These are phyloP conservation scores for Capronia americana DNA, from an alignment of 2,329 filamentous ascomycete species.

Conservation along the genomic window DNA sequence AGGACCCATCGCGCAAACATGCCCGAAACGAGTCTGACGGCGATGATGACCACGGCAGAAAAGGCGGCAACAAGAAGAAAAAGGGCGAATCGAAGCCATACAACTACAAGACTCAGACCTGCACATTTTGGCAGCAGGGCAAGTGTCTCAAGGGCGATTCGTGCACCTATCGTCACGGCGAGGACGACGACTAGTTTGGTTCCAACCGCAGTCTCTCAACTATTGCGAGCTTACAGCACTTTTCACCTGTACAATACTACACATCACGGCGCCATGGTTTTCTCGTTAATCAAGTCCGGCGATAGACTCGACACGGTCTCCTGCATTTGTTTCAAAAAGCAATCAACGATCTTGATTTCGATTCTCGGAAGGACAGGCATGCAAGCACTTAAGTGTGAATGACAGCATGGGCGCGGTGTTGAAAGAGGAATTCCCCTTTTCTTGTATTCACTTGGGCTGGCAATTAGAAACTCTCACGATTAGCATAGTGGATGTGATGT, in stretches of 20 bases:
- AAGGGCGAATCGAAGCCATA: conserved; percentile 42
- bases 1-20: conserved; percentile 34
- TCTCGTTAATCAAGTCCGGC: neutral
- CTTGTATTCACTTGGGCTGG: neutral
- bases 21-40: conserved; percentile 33
- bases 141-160: conserved; percentile 60
- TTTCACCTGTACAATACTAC: conserved; percentile 3
- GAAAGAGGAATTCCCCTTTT: neutral
- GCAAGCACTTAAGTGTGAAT: neutral
- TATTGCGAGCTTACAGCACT: neutral
- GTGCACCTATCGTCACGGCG: conserved; percentile 59
- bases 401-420: neutral
- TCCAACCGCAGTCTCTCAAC: neutral
- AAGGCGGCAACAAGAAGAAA: conserved; percentile 37
- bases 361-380: neutral
- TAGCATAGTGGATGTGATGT: neutral
- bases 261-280: neutral
- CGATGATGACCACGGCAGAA: conserved; percentile 33
- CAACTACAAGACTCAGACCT: conserved; percentile 54
- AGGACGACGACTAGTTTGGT: conserved; percentile 18
- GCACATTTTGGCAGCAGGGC: conserved; percentile 61
- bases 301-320: neutral
- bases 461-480: neutral
- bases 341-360: neutral
- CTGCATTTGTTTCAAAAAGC: neutral